Evolutionary conservation across 805 yeast genomes (phyloP), one percentile per base, ranked within the genome.

Genomic region (Kluyveromyces dobzhanskii): DNA sequence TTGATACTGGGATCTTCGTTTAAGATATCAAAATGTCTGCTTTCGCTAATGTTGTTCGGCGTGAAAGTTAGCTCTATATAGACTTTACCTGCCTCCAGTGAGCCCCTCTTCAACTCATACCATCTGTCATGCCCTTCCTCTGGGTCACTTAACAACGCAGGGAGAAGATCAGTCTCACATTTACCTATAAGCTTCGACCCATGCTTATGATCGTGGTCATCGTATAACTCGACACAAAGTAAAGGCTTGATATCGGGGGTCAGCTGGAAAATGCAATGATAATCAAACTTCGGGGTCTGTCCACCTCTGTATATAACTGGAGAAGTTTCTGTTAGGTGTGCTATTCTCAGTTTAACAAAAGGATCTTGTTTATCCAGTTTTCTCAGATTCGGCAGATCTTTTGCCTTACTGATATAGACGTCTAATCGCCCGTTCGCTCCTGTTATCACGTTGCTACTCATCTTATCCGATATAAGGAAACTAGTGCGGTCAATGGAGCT

Each of bases 281-380:
- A 78, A 43, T 85, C 79, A 85, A 97, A 92, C 16, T 69, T 74
- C 1, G 98, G 98, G 4, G 85, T 82, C 56, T 92, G 98, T 2
- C 98, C 98, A 1, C 95, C 98, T 48, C 97, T 66, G 38, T 75
- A 72, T 43, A 84, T 78, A 0, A 85, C 71, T 26, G 77, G 78
- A 1, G 97, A 85, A 52, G 81, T 77, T 46, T 83, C 78, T 8
- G 94, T 90, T 50, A 75, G 74, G 43, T 85, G 85, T 21, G 88
- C 90, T 4, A 92, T 69, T 41, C 97, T 67, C 10, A 85, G 69
- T 4, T 90, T 76, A 44, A 87, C 82, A 62, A 85, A 88, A 2
- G 97, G 98, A 47, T 85, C 82, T 61, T 92, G 98, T 53, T 92
- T 92, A 53, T 94, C 97, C 37, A 90, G 67, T 45, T 81, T 85